Evolutionary conservation across 169 alveolate species (phyloP).

Genomic region (Eimeria zaria): DNA sequence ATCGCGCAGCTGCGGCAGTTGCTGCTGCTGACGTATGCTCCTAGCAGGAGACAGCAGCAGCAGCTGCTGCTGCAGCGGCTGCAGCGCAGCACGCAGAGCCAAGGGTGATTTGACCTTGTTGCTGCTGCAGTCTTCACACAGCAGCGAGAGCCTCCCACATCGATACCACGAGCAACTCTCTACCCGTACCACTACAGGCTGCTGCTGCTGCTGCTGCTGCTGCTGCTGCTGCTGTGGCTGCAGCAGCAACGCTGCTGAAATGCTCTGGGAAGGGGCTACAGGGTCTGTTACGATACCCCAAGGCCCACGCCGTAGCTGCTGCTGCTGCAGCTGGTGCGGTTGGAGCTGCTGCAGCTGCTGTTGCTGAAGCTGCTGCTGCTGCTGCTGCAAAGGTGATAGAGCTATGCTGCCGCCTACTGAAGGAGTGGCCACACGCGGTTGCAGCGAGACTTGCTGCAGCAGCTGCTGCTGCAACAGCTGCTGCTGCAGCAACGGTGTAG

Average conservation of each 20-base stretch:
- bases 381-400: constrained; percentile 32
- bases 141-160: constrained; percentile 15
- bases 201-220: constrained; percentile 69
- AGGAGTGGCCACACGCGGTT: neutral
- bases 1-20: constrained; percentile 29
- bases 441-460: neutral
- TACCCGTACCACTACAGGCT: neutral
- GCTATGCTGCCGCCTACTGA: neutral
- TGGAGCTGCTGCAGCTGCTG: too few relatives aligned
- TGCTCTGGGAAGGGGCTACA: neutral
- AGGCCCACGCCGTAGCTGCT: constrained; percentile 2
- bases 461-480: constrained; percentile 47
- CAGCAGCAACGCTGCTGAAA: constrained; percentile 1
- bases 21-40: neutral
- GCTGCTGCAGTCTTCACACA: constrained; percentile 51
- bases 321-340: neutral
- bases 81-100: constrained; percentile 52
- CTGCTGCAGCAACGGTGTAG: constrained; percentile 53
- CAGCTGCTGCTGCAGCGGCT: constrained; percentile 67
- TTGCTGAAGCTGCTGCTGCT: too few relatives aligned
- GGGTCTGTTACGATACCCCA: neutral
- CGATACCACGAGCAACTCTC: constrained; percentile 27
- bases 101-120: constrained; percentile 1
- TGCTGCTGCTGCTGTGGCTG: constrained; percentile 38
- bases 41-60: neutral